Percentiles rank a stretch among this genome's conserved stretches.
Conservation (phyloP, 768 basidiomycete genomes). For the Suillus discolor region DNA sequence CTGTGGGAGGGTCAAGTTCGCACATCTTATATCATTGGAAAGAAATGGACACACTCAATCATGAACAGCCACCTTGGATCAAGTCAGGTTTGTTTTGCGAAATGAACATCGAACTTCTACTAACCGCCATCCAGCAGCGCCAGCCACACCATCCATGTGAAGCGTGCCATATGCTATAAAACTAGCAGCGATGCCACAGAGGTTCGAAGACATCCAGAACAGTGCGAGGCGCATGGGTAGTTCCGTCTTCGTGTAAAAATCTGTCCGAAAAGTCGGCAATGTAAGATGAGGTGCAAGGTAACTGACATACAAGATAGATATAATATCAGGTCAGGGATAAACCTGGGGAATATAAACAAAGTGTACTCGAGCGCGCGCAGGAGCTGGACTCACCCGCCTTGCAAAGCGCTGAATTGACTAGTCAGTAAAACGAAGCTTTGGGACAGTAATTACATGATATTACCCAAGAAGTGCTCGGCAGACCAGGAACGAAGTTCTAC, state of each 20-base stretch:
- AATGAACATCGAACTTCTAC: slow-evolving; percentile 8
- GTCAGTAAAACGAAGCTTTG: slow-evolving; percentile 1
- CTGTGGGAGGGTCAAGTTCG: slow-evolving; percentile 39
- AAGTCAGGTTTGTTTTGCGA: neutral
- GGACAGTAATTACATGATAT: slow-evolving; percentile 9
- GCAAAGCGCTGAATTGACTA: slow-evolving; percentile 35
- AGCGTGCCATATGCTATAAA: slow-evolving; percentile 67
- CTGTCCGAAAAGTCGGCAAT: neutral
- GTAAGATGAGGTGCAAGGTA: neutral
- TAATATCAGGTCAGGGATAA: slow-evolving; percentile 61
- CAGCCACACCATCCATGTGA: slow-evolving; percentile 56
- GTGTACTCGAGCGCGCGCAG: neutral
- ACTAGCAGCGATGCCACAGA: slow-evolving; percentile 48
- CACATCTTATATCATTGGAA: slow-evolving; percentile 27
- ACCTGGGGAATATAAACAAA: slow-evolving; percentile 30
- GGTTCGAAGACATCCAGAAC: slow-evolving; percentile 55
- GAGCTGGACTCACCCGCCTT: slow-evolving; percentile 42
- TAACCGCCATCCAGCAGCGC: slow-evolving; percentile 54
- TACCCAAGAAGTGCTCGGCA: slow-evolving; percentile 52
- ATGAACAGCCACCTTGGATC: slow-evolving; percentile 57
- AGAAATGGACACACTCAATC: slow-evolving; percentile 51
- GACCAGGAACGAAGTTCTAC: slow-evolving; percentile 49
- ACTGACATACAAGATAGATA: slow-evolving; percentile 56
- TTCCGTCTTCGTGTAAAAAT: slow-evolving; percentile 61
- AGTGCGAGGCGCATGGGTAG: slow-evolving; percentile 57